Evolutionary conservation across 1,284 basidiomycete genomes (phyloP), one percentile per base, ranked within the genome.

Genomic region (Sporisorium reilianum): DNA sequence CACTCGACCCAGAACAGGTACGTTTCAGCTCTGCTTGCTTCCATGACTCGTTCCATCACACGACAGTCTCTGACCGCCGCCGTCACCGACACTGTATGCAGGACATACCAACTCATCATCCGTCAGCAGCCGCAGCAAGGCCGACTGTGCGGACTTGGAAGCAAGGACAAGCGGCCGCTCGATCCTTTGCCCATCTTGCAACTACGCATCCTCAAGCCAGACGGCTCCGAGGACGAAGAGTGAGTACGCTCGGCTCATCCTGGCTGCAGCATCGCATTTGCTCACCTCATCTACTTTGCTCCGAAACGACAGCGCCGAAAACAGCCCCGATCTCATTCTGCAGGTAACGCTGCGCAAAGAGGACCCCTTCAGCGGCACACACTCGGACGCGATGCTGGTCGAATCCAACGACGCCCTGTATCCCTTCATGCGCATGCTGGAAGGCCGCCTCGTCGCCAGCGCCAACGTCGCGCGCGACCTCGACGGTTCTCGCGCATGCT

Each of bases 121-220:
- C 66, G 73, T 8, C 76, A 80, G 56, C 70, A 75, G 32, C 78
- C 78, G 46, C 52, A 60, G 30, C 72, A 74, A 32, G 78, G 78
- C 4, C 63, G 75, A 11, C 61, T 74, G 1, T 75, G 75, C 36
- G 76, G 71, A 2, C 63, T 80, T 9, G 75, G 78, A 28, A 72
- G 62, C 58, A 78, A 78, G 49, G 75, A 79, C 49, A 70, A 74
- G 40, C 60, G 78, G 12, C 75, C 76, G 6, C 34, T 79, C 18
- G 78, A 79, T 49, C 78, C 78, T 12, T 40, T 79, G 23, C 78
- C 78, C 1, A 79, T 79, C 59, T 38, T 79, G 4, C 75, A 79
- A 49, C 55, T 79, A 16, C 61, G 66, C n/a, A 49, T 79, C 18
- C 22, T 63, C 23, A 59, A 63, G 5, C 12, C 55, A 14, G 59